phyloP scores from a whole-genome alignment of 768 basidiomycete species.

The Lyophyllum shimeji region DNA sequence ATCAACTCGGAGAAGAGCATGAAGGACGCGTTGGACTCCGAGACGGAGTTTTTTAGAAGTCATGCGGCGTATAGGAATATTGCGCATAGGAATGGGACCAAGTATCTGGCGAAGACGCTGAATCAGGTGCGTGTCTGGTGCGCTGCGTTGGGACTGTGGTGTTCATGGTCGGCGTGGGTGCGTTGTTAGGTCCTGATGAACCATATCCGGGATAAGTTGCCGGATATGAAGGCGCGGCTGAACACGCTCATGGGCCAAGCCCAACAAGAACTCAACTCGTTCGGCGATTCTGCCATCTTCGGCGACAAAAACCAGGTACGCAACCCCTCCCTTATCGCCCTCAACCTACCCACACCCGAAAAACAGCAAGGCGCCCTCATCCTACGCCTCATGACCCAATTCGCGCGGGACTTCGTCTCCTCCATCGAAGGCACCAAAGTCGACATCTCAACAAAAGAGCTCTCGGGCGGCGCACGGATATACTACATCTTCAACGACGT shows the following conservation, averaged over 20 bases:
- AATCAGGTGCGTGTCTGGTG: conserved; percentile 67
- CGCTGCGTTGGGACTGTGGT: not conserved
- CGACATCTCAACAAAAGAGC: conserved; percentile 96
- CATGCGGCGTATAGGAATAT: conserved; percentile 95
- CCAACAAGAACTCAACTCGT: conserved; percentile 95
- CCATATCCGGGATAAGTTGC: conserved; percentile 97
- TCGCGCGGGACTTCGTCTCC: conserved; percentile 94
- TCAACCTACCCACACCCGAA: not conserved
- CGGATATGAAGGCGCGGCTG: conserved; percentile 98
- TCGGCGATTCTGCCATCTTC: conserved; percentile 89
- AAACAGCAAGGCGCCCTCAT: conserved; percentile 81
- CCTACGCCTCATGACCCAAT: conserved; percentile 97
- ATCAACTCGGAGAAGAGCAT: conserved; percentile 88
- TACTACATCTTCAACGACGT: conserved; percentile 99
- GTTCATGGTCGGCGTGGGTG: too few species aligned
- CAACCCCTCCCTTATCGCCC: not conserved
- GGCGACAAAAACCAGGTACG: conserved; percentile 85
- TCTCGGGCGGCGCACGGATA: conserved; percentile 96
- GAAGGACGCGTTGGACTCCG: conserved; percentile 79
- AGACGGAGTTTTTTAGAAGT: conserved; percentile 87
- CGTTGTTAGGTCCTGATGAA: conserved; percentile 83
- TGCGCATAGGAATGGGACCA: conserved; percentile 96
- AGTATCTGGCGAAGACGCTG: conserved; percentile 87
- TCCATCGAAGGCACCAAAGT: conserved; percentile 97
- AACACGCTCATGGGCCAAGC: conserved; percentile 99